Conservation (phyloP, 441 rosid genomes). For the Bruguiera hainesii region DNA sequence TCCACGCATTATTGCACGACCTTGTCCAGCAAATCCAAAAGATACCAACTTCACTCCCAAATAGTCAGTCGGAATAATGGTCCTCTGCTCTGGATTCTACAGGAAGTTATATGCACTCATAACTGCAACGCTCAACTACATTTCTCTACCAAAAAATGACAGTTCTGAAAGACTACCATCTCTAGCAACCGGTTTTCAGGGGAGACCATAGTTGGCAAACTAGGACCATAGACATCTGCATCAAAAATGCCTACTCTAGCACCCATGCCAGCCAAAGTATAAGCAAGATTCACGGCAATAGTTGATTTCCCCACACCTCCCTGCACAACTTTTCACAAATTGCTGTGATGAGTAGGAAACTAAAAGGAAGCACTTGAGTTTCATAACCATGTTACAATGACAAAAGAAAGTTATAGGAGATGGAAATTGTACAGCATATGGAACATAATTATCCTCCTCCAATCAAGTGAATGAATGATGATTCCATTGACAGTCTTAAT, state of each 20-base stretch:
- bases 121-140: conserved; percentile 16
- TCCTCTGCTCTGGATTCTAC: conserved; percentile 82
- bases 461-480: conserved; percentile 10
- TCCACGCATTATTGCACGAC: conserved; percentile 95
- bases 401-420: conserved; percentile 5
- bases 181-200: conserved; percentile 79
- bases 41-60: conserved; percentile 94
- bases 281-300: conserved; percentile 95
- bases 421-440: not conserved
- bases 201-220: conserved; percentile 96
- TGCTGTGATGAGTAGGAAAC: conserved; percentile 27
- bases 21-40: conserved; percentile 97
- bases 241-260: conserved; percentile 96
- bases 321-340: conserved; percentile 59
- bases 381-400: not conserved
- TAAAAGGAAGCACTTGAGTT: conserved; percentile 11
- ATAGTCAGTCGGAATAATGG: conserved; percentile 90
- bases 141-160: conserved; percentile 11
- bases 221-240: conserved; percentile 97
- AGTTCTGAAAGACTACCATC: conserved; percentile 52
- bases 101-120: conserved; percentile 25
- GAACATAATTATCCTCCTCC: not conserved
- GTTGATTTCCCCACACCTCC: conserved; percentile 99
- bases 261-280: conserved; percentile 93
- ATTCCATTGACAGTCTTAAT: not conserved